Evolutionary conservation across 2,329 filamentous ascomycete species (phyloP).

Genomic region (Dothistroma pini): DNA sequence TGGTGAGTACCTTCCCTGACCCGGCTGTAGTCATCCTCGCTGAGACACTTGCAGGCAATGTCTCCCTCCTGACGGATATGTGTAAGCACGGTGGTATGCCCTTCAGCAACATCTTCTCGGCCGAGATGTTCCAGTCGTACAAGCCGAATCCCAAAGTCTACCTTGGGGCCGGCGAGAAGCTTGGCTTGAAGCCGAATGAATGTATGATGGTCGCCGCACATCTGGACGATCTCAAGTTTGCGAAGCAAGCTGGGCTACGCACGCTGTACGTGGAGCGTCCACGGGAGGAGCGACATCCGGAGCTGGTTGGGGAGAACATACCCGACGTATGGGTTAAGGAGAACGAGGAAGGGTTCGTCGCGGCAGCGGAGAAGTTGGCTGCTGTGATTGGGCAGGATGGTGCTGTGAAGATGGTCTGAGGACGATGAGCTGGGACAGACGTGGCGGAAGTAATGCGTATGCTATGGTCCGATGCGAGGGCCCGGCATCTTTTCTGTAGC

Average conservation of each 20-base stretch:
- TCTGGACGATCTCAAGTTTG: slow-evolving; percentile 64
- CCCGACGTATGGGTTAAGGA: slow-evolving; percentile 61
- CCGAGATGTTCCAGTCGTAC: slow-evolving; percentile 69
- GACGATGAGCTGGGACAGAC: neutral
- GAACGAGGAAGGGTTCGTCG: slow-evolving; percentile 49
- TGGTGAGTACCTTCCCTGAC: slow-evolving; percentile 33
- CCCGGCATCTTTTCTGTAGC: neutral
- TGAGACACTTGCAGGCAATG: slow-evolving; percentile 51
- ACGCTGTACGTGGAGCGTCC: slow-evolving; percentile 71
- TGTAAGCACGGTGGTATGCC: slow-evolving; percentile 55
- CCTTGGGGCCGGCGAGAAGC: slow-evolving; percentile 58
- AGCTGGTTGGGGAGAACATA: slow-evolving; percentile 55
- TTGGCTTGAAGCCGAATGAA: slow-evolving; percentile 57
- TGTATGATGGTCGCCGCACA: slow-evolving; percentile 78
- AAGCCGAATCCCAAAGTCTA: slow-evolving; percentile 70
- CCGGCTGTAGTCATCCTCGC: neutral
- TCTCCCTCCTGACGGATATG: slow-evolving; percentile 63
- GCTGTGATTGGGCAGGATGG: slow-evolving; percentile 3
- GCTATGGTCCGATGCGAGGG: too few species aligned
- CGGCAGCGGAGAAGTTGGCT: slow-evolving; percentile 40
- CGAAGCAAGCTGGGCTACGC: slow-evolving; percentile 60
- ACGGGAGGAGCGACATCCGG: slow-evolving; percentile 60
- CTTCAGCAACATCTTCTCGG: slow-evolving; percentile 61
- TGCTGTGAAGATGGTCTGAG: neutral
- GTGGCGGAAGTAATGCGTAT: neutral